These are phyloP conservation scores for Ogataea hybrid DNA, from an alignment of 1,139 yeast genomes.

Conservation along the genomic window DNA sequence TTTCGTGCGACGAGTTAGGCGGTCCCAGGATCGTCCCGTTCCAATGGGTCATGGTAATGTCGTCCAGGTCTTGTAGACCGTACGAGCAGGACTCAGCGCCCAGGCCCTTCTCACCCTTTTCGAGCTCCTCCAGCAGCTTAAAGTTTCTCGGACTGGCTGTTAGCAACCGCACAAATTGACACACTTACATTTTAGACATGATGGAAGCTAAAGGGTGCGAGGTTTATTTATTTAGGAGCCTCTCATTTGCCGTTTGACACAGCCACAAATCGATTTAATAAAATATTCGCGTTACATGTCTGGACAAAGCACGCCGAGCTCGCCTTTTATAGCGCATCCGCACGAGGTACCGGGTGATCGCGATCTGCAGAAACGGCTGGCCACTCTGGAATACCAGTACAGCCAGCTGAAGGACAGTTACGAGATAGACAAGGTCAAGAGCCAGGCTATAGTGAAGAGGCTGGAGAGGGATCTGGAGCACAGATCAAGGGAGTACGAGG, in stretches of 20 bases:
- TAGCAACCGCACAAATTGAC: background rate
- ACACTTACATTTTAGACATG: slow-evolving; percentile 41
- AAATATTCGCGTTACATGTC: slow-evolving; percentile 1
- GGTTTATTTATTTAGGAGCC: slow-evolving; percentile 1
- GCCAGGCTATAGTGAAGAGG: background rate
- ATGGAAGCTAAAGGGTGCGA: slow-evolving; percentile 18
- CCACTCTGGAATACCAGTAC: slow-evolving; percentile 33
- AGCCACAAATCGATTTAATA: slow-evolving; percentile 3
- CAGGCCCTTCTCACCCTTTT: slow-evolving; percentile 95
- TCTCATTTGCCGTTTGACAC: slow-evolving; percentile 5
- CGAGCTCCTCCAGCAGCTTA: slow-evolving; percentile 90
- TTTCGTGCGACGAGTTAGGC: slow-evolving; percentile 92
- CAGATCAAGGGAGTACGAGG: slow-evolving; percentile 22
- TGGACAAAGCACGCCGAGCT: slow-evolving; percentile 37
- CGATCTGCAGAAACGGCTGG: slow-evolving; percentile 19
- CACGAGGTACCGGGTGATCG: slow-evolving; percentile 17
- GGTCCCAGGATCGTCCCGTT: slow-evolving; percentile 97
- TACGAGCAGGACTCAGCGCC: slow-evolving; percentile 97
- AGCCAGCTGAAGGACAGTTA: slow-evolving; percentile 2
- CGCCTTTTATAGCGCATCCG: slow-evolving; percentile 48
- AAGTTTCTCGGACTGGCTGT: slow-evolving; percentile 75
- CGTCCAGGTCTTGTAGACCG: slow-evolving; percentile 85
- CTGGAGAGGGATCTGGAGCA: slow-evolving; percentile 4
- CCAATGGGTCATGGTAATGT: slow-evolving; percentile 90
- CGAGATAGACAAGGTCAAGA: slow-evolving; percentile 2